phyloP scores from a whole-genome alignment of 108 stramenopile genomes.

The Skeletonema marinoi region DNA sequence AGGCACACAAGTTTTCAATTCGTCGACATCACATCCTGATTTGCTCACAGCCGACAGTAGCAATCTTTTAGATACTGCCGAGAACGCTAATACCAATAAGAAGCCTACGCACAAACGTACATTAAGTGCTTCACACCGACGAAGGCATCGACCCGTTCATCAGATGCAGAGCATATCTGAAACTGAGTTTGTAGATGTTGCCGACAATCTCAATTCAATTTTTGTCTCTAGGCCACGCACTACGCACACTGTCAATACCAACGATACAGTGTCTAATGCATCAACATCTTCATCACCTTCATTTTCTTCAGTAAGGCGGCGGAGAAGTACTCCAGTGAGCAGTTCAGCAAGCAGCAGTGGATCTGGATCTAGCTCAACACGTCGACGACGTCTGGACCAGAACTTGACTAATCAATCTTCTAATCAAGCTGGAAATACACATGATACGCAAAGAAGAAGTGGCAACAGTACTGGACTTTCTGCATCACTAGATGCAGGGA shows the following conservation, averaged over 20 bases:
- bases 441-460: not conserved
- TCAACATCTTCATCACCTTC: constrained; percentile 10
- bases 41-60: not conserved
- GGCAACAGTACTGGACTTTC: constrained; percentile 2
- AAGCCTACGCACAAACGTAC: not conserved
- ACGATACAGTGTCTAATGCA: not conserved
- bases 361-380: not conserved
- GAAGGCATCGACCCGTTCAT: constrained; percentile 4
- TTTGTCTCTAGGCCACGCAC: not conserved
- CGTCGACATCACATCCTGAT: not conserved
- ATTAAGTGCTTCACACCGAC: not conserved
- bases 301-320: not conserved
- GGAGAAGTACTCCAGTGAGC: not conserved
- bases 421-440: not conserved
- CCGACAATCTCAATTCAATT: not conserved
- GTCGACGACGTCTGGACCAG: not conserved
- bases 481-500: constrained; percentile 66
- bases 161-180: constrained; percentile 39
- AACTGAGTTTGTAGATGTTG: constrained; percentile 3
- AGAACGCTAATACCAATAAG: not conserved
- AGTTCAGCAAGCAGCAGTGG: constrained; percentile 9
- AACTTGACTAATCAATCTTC: not conserved
- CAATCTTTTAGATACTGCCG: not conserved
- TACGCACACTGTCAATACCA: not conserved
- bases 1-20: not conserved